Evolutionary conservation across 2,329 filamentous ascomycete genomes (phyloP), one percentile per base, ranked within the genome.

Genomic region (Biscogniauxia sp.): DNA sequence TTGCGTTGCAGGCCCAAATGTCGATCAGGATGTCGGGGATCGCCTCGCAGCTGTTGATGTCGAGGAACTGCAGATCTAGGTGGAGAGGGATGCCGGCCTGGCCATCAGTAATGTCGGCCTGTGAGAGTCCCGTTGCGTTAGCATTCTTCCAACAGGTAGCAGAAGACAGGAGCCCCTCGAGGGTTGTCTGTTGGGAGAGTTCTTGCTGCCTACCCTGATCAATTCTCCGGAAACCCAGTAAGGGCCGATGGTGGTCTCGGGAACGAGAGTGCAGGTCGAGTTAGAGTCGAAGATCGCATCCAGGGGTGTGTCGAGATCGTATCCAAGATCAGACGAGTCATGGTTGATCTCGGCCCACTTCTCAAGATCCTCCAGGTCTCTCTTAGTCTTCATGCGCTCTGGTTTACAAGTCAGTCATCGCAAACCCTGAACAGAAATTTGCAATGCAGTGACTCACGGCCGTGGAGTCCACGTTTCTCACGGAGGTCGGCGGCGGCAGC

Each of bases 61-160:
- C 75, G 20, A 78, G 68, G 60, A 77, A 71, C 61, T 78, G 75
- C 23, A 77, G 57, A 57, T 78, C 76, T n/a, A 78, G 70, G 62
- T 76, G 75, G 15, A 79, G 55, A 2, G 73, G 71, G 1, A 79
- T 70, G 55, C 77, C 77, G 0, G 61, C 51, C 61, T 77, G 67
- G 53, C 68, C 72, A n/a, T 79, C 76, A 25, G 71, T 73, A 58
- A 78, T 67, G 60, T 79, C 73, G 50, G 57, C 58, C 65, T 76
- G 69, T 52, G 32, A 1, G 6, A 17, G 11, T 11, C 15, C 4
- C 20, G 19, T 7, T 17, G 5, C 28, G 55, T 65, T 56, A 64
- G 61, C 19, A 54, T 2, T 28, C 28, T 9, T 45, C 37, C n/a
- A n/a, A 5, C 23, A 4, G 2, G n/a, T 45, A 25, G 45, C 13